Conservation (phyloP, 2,329 filamentous ascomycete species). For the Elsinoe ampelina region DNA sequence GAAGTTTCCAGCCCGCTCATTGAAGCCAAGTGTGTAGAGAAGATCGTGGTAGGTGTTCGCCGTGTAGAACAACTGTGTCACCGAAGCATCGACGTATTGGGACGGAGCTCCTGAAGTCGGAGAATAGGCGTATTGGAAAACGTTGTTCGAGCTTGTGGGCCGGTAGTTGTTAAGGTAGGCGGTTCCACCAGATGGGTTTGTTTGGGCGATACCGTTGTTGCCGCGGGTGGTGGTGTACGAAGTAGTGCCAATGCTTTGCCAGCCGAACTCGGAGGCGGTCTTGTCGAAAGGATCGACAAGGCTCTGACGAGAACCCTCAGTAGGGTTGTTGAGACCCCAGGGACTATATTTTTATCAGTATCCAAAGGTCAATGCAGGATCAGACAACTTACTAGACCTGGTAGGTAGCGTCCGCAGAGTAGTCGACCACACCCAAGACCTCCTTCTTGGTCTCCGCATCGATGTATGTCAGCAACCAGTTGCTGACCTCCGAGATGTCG, state of each 20-base stretch:
- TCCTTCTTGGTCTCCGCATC: conserved; percentile 41
- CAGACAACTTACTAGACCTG: conserved; percentile 43
- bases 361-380: no score
- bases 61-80: conserved; percentile 54
- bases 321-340: background rate
- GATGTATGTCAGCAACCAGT: conserved; percentile 53
- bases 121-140: conserved; percentile 10
- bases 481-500: conserved; percentile 38
- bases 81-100: conserved; percentile 45
- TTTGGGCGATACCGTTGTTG: conserved; percentile 51
- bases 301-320: no score
- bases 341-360: no score
- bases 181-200: conserved; percentile 39
- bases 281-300: no score
- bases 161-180: conserved; percentile 35
- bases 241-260: conserved; percentile 41
- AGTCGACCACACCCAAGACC: conserved; percentile 48
- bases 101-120: background rate
- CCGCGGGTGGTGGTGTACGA: conserved; percentile 47
- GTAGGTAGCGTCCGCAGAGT: conserved; percentile 47
- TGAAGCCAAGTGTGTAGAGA: conserved; percentile 49
- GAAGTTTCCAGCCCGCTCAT: conserved; percentile 51
- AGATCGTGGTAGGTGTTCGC: conserved; percentile 52
- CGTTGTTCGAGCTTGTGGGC: no score
- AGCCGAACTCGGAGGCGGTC: conserved; percentile 43